These are phyloP conservation scores for Cladosporium cucumerinum DNA, from an alignment of 2,329 filamentous ascomycete genomes.

Conservation along the genomic window DNA sequence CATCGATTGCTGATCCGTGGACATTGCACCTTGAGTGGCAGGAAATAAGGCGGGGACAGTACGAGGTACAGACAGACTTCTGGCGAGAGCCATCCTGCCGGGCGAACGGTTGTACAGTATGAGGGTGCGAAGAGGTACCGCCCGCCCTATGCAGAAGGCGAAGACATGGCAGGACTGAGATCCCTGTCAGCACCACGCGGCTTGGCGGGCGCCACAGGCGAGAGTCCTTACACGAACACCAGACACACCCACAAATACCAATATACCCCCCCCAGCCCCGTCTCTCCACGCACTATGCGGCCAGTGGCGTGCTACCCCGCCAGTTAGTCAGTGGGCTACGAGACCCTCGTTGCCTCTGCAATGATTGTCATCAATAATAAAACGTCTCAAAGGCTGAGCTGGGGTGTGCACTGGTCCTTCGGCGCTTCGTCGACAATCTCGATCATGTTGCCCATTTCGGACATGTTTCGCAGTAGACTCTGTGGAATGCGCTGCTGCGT, in stretches of 20 bases:
- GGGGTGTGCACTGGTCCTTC: neutral
- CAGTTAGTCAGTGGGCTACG: neutral
- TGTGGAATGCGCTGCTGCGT: neutral
- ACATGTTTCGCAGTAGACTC: neutral
- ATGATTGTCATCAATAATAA: neutral
- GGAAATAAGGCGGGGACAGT: slow-evolving; percentile 1
- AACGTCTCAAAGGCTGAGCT: neutral
- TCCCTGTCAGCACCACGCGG: slow-evolving; percentile 9
- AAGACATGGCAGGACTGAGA: neutral
- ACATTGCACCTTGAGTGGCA: neutral
- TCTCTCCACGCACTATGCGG: neutral
- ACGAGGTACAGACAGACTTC: neutral
- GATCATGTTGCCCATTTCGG: neutral
- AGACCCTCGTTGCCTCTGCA: neutral
- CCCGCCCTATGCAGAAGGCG: neutral
- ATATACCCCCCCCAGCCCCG: neutral
- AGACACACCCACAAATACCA: neutral
- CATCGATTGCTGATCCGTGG: neutral
- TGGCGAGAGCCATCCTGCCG: slow-evolving; percentile 2
- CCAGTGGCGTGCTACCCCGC: slow-evolving; percentile 13
- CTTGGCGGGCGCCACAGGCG: slow-evolving; percentile 8
- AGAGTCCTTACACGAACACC: neutral
- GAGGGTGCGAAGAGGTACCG: neutral
- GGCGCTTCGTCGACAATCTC: neutral
- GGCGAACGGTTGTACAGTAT: slow-evolving; percentile 9